Evolutionary conservation across 1,139 yeast species (phyloP), one percentile per base, ranked within the genome.

Genomic region (Debaryomyces subglobosus): DNA sequence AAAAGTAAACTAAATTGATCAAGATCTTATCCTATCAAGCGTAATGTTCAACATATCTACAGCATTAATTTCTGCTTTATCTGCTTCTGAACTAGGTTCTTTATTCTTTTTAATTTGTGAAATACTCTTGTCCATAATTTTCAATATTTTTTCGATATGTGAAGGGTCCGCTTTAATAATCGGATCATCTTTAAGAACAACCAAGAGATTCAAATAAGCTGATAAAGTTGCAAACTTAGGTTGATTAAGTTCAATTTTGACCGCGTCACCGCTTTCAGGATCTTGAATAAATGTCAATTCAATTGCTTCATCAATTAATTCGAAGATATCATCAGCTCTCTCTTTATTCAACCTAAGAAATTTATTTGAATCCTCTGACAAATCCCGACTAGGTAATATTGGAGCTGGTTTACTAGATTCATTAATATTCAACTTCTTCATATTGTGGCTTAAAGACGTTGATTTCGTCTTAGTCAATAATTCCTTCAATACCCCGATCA

Each of bases 401-500:
- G 66, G 64, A 4, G 38, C 30, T n/a, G 39, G 7, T 5, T 39
- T 39, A 16, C 10, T 29, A 4, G 52, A 42, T 1, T 41, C 32
- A 4, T 33, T 27, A 10, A 42, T 35, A 23, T 20, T 34, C 18
- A 53, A 44, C 3, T 46, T 43, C 2, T 48, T 47, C 41, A 56
- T 42, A 7, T 50, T 48, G 8, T 48, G 43, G 9, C 33, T 47
- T 6, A 47, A 32, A 3, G 25, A 15, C 1, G 39, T 20, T 42
- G 47, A 38, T 47, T 56, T 55, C 37, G 56, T 58, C 34, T 63
- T 61, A 8, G 74, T 63, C 55, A 81, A 67, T 51, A 89, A 71
- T 53, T 84, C 88, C 62, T 87, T 90, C 57, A 89, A 74, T 24
- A 89, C 80, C 3, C 85, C 82, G 13, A 89, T 76, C 44, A 85